phyloP scores from a whole-genome alignment of 1,284 basidiomycete species.

The Malassezia sp. region DNA sequence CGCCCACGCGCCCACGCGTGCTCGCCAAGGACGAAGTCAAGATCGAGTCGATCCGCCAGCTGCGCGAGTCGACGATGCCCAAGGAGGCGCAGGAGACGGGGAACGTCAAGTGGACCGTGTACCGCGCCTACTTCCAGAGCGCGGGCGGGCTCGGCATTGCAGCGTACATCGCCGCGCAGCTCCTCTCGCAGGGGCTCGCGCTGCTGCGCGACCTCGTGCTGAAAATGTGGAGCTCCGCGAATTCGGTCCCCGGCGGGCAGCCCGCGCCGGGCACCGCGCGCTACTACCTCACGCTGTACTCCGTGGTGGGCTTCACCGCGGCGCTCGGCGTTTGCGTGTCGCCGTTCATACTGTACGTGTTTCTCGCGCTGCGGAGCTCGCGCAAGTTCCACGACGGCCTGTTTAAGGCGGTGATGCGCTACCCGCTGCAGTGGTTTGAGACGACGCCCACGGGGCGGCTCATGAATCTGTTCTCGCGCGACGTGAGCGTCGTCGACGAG shows the following conservation, averaged over 20 bases:
- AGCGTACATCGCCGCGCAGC: constrained; percentile 31
- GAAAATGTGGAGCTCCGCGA: constrained; percentile 42
- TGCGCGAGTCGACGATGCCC: constrained; percentile 35
- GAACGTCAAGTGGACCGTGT: constrained; percentile 36
- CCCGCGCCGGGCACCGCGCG: constrained; percentile 15
- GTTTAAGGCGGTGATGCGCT: constrained; percentile 31
- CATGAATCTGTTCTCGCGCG: constrained; percentile 74
- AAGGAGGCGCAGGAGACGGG: constrained; percentile 38
- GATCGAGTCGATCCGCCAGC: constrained; percentile 35
- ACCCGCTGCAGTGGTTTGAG: constrained; percentile 45
- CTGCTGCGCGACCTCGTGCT: constrained; percentile 40
- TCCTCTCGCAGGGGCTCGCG: constrained; percentile 33
- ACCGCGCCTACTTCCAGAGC: constrained; percentile 35
- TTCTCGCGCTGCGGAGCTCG: constrained; percentile 36
- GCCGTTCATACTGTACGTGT: constrained; percentile 39
- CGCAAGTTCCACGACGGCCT: constrained; percentile 40
- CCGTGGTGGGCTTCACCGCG: constrained; percentile 29
- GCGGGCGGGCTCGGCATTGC: constrained; percentile 27
- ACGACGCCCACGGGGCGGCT: constrained; percentile 54
- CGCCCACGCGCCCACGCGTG: constrained; percentile 21
- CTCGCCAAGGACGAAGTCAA: constrained; percentile 33
- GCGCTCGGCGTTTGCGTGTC: constrained; percentile 35
- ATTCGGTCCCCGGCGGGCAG: constrained; percentile 20
- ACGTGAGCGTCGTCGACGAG: constrained; percentile 76
- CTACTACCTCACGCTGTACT: constrained; percentile 40